Evolutionary conservation across 1,139 yeast species (phyloP).

Genomic region (Oligophagozyma castellii): DNA sequence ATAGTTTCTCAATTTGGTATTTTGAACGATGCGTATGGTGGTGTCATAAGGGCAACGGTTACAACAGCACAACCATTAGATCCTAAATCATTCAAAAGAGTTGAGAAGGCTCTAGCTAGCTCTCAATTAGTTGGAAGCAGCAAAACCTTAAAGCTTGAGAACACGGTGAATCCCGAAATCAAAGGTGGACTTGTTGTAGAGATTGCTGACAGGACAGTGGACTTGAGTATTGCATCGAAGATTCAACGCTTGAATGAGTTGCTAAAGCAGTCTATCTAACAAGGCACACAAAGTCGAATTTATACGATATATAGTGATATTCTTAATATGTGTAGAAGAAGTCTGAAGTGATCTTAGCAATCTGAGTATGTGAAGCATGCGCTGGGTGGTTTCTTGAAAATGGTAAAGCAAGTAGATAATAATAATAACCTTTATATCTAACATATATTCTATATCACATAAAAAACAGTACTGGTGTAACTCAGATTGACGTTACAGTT

Average conservation of each 20-base stretch:
- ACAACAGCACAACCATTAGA: constrained; percentile 84
- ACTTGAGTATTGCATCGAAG: constrained; percentile 75
- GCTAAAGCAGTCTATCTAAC: constrained; percentile 68
- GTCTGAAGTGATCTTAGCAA: no score
- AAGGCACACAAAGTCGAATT: no score
- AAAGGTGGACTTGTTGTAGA: constrained; percentile 94
- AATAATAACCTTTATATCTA: no score
- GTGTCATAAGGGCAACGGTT: constrained; percentile 86
- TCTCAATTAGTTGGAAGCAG: constrained; percentile 76
- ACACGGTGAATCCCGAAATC: constrained; percentile 77
- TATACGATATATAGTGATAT: no score
- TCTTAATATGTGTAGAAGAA: no score
- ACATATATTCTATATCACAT: no score
- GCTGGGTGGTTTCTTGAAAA: no score
- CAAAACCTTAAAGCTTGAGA: constrained; percentile 72
- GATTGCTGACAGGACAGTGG: constrained; percentile 95
- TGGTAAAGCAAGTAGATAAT: no score
- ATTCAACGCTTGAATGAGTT: constrained; percentile 81
- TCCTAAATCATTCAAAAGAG: constrained; percentile 62
- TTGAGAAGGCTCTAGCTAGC: constrained; percentile 64
- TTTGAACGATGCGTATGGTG: constrained; percentile 80
- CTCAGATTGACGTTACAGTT: no score
- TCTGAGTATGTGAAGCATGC: no score
- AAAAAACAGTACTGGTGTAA: no score
- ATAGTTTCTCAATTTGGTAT: constrained; percentile 61